Base-by-base conservation (phyloP, 139 green algal genomes). In the Chlamydomonas eustigma region DNA sequence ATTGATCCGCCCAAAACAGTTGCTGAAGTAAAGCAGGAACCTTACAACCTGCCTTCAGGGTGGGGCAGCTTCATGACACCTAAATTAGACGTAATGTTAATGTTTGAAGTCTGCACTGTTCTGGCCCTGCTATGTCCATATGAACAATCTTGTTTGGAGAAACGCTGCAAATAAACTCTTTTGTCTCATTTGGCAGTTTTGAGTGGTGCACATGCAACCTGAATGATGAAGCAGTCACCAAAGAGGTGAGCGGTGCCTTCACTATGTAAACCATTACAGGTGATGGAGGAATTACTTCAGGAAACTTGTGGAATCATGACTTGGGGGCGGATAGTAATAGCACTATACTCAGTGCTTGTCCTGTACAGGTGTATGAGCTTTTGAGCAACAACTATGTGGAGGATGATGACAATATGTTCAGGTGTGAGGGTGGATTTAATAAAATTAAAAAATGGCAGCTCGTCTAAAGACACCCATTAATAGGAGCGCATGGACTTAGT, bases 391-490 rank as follows among this genome's bases (percentile, higher is more conserved):
- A 99, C 85, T 99, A 99, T 74, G 95, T 98, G 39, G 94, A 98
- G 81, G 95, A 99, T 71, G 95, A 98, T 78, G 95, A 98, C 76
- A 91, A 92, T 77, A 98, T 98, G 94, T 99, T 99, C 83, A 86
- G 92, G 89, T 92, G 64, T 32, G 71, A 2, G 12, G 70, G n/a
- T n/a, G n/a, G n/a, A n/a, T n/a, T n/a, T n/a, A n/a, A n/a, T n/a
- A n/a, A n/a, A n/a, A n/a, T n/a, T n/a, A n/a, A n/a, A n/a, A n/a
- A n/a, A n/a, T n/a, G n/a, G n/a, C n/a, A n/a, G n/a, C n/a, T n/a
- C n/a, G n/a, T n/a, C n/a, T n/a, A n/a, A n/a, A n/a, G n/a, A n/a
- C n/a, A n/a, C n/a, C n/a, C n/a, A n/a, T n/a, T n/a, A n/a, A n/a
- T n/a, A n/a, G n/a, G n/a, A n/a, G n/a, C n/a, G n/a, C n/a, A n/a